Evolutionary conservation across 208 protist genomes (phyloP).

Genomic region (Angomonas deanei): DNA sequence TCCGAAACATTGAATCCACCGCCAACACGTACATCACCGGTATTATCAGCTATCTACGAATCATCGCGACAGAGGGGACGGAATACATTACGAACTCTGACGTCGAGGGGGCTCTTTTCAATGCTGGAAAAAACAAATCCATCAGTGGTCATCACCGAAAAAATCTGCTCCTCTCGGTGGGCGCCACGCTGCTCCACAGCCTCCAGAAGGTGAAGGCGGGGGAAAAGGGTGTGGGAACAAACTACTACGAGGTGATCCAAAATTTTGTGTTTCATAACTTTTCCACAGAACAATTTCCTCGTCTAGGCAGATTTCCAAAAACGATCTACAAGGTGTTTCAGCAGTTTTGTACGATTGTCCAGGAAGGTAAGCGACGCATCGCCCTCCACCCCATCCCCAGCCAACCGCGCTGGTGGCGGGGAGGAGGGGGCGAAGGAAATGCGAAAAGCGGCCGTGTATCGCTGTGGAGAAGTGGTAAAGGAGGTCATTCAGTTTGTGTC

Average conservation of each 20-base stretch:
- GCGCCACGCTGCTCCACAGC: background rate
- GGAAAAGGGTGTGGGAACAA: constrained; percentile 11
- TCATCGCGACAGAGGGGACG: background rate
- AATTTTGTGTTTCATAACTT: constrained; percentile 10
- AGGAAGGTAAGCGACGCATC: background rate
- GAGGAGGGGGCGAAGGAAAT: background rate
- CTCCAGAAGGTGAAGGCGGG: background rate
- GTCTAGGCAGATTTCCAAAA: background rate
- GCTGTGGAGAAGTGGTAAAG: background rate
- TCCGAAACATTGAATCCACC: constrained; percentile 14
- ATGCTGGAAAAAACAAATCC: background rate
- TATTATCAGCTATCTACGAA: constrained; percentile 2
- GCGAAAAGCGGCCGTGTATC: background rate
- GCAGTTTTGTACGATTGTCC: background rate
- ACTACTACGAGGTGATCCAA: constrained; percentile 1
- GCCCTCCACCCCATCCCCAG: background rate
- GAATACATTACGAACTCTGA: background rate
- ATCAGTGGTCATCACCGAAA: background rate
- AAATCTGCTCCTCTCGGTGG: background rate
- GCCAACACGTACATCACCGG: background rate
- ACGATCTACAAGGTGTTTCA: constrained; percentile 5
- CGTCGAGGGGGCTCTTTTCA: background rate
- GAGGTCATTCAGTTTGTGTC: background rate
- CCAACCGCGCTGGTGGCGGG: background rate
- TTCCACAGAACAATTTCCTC: background rate